Evolutionary conservation across 306 rosid genomes (phyloP).

Genomic region (Vigna hirtella): DNA sequence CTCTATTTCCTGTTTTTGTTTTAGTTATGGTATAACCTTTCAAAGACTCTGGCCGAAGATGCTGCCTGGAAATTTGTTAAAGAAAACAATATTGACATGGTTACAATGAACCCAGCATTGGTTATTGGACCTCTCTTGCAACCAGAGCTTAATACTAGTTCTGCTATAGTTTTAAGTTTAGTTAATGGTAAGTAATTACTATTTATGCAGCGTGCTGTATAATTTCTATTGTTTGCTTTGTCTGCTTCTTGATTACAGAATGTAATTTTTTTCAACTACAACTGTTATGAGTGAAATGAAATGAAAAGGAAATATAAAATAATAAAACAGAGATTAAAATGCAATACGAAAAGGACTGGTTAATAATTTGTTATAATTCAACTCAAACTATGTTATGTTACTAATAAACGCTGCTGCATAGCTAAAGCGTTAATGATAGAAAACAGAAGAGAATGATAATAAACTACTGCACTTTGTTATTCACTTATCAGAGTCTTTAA

Average conservation of each 20-base stretch:
- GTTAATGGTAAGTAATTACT: slow-evolving; percentile 62
- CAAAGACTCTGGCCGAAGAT: slow-evolving; percentile 80
- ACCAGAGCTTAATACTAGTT: slow-evolving; percentile 63
- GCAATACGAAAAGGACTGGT: neutral
- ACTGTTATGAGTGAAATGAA: neutral
- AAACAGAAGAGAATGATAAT: too few relatives aligned
- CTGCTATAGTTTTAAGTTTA: slow-evolving; percentile 48
- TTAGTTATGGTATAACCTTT: slow-evolving; percentile 64
- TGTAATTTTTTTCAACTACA: neutral
- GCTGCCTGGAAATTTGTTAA: slow-evolving; percentile 74
- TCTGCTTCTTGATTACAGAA: neutral
- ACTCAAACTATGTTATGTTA: too few relatives aligned
- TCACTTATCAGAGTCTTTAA: too few relatives aligned
- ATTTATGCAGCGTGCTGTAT: neutral
- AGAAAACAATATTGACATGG: slow-evolving; percentile 76
- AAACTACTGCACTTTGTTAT: too few relatives aligned
- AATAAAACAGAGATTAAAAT: neutral
- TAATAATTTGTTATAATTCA: neutral
- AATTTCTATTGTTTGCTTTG: neutral
- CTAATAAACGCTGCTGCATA: too few relatives aligned
- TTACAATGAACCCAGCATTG: slow-evolving; percentile 69
- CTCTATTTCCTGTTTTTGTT: neutral
- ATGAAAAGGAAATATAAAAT: neutral
- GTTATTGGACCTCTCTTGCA: slow-evolving; percentile 77
- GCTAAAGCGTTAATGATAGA: too few relatives aligned